phyloP scores from a whole-genome alignment of 139 green algal genomes.

The Chlorella sp. region DNA sequence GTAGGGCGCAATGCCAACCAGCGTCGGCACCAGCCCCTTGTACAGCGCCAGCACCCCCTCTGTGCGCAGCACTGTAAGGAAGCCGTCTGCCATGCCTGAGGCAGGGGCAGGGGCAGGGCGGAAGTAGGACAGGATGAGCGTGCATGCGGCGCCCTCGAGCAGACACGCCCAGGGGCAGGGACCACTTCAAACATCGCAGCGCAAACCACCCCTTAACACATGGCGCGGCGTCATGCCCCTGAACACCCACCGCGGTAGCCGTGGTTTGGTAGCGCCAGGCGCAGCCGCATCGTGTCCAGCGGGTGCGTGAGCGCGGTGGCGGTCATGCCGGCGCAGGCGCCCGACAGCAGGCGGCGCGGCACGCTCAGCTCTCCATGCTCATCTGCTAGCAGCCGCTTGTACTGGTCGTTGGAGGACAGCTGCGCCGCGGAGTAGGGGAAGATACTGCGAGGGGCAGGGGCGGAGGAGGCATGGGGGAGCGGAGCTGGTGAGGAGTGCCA shows the following conservation, averaged over 20 bases:
- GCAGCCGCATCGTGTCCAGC: slow-evolving; percentile 89
- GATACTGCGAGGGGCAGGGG: slow-evolving; percentile 51
- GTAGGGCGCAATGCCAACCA: slow-evolving; percentile 96
- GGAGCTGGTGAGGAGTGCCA: neutral
- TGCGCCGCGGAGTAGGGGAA: slow-evolving; percentile 91
- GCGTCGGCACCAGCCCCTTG: slow-evolving; percentile 90
- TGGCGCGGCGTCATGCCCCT: neutral
- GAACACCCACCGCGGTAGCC: slow-evolving; percentile 67
- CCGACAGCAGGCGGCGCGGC: slow-evolving; percentile 68
- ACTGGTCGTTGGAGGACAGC: slow-evolving; percentile 54
- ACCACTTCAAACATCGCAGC: neutral
- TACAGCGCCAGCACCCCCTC: slow-evolving; percentile 86
- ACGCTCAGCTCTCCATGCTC: slow-evolving; percentile 73
- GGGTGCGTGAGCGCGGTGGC: slow-evolving; percentile 95
- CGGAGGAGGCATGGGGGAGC: neutral
- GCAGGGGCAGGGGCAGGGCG: too few species aligned
- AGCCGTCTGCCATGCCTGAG: slow-evolving; percentile 69
- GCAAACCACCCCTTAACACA: neutral
- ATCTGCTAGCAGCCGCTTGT: slow-evolving; percentile 61
- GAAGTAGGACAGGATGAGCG: neutral
- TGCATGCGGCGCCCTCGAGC: neutral
- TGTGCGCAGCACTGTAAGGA: slow-evolving; percentile 63
- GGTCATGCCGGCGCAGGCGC: slow-evolving; percentile 94
- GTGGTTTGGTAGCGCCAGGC: slow-evolving; percentile 86
- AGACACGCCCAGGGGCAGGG: neutral